Evolutionary conservation across 2,329 filamentous ascomycete species (phyloP).

Genomic region (Daldinia eschscholtzii): DNA sequence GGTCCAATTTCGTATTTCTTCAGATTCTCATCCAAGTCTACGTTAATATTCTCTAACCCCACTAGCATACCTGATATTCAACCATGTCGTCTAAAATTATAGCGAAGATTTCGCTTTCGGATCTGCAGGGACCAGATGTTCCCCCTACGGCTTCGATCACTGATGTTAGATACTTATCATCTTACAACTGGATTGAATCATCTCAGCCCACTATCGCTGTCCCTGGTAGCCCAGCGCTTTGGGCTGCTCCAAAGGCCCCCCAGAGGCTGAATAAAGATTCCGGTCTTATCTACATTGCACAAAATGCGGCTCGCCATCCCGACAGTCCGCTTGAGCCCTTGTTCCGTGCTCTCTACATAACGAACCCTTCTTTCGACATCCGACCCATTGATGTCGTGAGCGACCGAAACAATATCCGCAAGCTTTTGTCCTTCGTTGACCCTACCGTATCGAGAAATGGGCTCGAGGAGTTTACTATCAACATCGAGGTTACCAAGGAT

Average conservation of each 20-base stretch:
- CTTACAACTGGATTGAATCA: constrained; percentile 64
- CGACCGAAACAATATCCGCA: constrained; percentile 63
- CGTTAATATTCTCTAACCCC: neutral
- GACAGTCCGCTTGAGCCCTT: constrained; percentile 60
- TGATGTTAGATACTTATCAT: constrained; percentile 57
- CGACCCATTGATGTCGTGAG: constrained; percentile 57
- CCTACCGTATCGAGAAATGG: constrained; percentile 43
- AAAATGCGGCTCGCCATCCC: constrained; percentile 61
- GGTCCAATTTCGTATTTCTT: neutral
- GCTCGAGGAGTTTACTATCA: constrained; percentile 57
- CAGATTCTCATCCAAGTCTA: neutral
- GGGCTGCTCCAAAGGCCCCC: constrained; percentile 51
- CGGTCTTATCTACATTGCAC: constrained; percentile 58
- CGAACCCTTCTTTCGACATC: constrained; percentile 57
- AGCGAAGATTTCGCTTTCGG: constrained; percentile 23
- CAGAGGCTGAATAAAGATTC: constrained; percentile 54
- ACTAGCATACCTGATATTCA: neutral
- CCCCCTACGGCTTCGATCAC: constrained; percentile 50
- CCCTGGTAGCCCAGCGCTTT: constrained; percentile 58
- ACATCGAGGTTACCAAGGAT: constrained; percentile 55
- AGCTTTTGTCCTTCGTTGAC: constrained; percentile 60
- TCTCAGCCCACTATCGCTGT: constrained; percentile 59
- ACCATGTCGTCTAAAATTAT: constrained; percentile 9
- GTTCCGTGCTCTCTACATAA: constrained; percentile 58
- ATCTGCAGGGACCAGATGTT: constrained; percentile 6